phyloP scores from a whole-genome alignment of 495 filamentous ascomycete genomes.

The Podospora didyma region DNA sequence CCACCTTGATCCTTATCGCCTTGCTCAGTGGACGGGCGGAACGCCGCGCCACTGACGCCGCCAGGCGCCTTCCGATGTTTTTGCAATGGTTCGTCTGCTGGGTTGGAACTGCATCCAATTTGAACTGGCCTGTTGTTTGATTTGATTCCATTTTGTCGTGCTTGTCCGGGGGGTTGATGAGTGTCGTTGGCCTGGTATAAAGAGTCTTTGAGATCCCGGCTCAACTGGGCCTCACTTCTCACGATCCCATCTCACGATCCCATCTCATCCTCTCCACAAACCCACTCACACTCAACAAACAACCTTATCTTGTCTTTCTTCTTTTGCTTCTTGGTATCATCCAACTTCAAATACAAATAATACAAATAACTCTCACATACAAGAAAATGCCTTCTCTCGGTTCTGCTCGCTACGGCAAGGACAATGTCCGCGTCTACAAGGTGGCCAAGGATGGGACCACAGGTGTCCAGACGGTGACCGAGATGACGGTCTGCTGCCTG shows the following conservation, averaged over 20 bases:
- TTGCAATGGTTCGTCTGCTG: not conserved
- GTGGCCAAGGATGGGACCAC: constrained; percentile 74
- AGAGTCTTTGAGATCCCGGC: too few relatives aligned
- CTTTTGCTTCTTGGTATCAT: not conserved
- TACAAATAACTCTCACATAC: constrained; percentile 1
- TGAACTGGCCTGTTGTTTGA: not conserved
- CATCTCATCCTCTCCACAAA: not conserved
- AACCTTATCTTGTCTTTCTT: not conserved
- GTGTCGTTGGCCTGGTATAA: too few relatives aligned
- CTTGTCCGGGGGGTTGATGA: too few relatives aligned
- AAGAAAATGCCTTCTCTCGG: constrained; percentile 59
- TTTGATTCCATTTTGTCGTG: not conserved
- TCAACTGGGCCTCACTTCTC: too few relatives aligned
- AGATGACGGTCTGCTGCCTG: constrained; percentile 90
- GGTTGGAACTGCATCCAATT: not conserved
- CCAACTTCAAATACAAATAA: not conserved
- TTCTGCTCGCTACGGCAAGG: constrained; percentile 86
- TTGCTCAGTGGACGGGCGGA: constrained; percentile 11
- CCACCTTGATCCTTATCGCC: not conserved
- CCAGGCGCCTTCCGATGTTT: constrained; percentile 21
- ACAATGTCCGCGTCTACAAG: constrained; percentile 97
- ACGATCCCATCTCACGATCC: too few relatives aligned
- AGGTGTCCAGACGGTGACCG: constrained; percentile 76
- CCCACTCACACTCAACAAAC: not conserved
- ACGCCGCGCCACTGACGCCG: constrained; percentile 18